A percentile compares a stretch with the other conserved stretches of the same genome.
Evolutionary conservation across 2,329 filamentous ascomycete genomes (phyloP).

Genomic region (Ceratocystis harringtonii): DNA sequence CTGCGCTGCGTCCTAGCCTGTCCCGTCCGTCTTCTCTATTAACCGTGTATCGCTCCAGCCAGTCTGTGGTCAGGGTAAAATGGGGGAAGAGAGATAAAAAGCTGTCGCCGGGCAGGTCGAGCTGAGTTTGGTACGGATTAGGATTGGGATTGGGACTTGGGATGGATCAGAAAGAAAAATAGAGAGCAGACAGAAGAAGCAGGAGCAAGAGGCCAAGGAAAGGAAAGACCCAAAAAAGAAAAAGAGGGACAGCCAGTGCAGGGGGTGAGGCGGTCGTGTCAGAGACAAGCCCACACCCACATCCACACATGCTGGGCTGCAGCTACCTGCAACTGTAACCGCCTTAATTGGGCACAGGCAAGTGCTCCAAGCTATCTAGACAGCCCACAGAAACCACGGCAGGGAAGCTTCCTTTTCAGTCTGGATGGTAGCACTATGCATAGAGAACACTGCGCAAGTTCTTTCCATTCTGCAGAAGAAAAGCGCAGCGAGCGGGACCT

Average conservation of each 20-base stretch:
- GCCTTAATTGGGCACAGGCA: not conserved
- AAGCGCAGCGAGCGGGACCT: not conserved
- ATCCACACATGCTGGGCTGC: not conserved
- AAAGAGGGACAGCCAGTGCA: not conserved
- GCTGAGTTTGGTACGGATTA: constrained; percentile 1
- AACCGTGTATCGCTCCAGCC: not conserved
- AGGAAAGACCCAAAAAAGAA: not conserved
- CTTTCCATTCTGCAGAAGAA: not conserved
- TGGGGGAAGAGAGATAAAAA: not conserved
- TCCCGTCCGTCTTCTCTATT: not conserved
- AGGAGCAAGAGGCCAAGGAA: not conserved
- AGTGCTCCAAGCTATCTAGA: too few species aligned
- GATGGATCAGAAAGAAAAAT: not conserved
- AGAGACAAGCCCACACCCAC: not conserved
- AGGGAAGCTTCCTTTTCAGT: too few species aligned
- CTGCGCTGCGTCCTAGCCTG: not conserved
- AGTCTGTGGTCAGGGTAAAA: not conserved
- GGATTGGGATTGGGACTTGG: constrained; percentile 2
- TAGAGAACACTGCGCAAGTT: too few species aligned
- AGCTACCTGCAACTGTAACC: not conserved
- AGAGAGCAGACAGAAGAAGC: not conserved
- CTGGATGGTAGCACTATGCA: too few species aligned
- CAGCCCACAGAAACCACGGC: too few species aligned
- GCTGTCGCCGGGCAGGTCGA: not conserved
- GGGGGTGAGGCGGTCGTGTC: not conserved